phyloP scores from a whole-genome alignment of 2,329 filamentous ascomycete genomes.

The Aureobasidium sp. region DNA sequence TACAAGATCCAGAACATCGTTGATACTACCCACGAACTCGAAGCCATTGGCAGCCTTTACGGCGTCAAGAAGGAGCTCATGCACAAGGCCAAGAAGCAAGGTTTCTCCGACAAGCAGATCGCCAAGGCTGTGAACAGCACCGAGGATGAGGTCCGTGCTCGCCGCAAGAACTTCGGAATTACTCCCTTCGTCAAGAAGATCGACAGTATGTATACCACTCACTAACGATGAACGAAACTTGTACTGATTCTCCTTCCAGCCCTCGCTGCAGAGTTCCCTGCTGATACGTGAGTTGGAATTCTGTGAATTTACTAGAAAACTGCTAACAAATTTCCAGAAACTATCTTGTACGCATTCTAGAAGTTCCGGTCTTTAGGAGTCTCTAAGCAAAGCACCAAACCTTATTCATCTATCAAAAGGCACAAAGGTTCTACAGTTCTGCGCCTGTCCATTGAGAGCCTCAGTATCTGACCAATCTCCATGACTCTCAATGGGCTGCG shows the following conservation, averaged over 20 bases:
- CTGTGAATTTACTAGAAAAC: not conserved
- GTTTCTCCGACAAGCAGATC: slow-evolving; percentile 96
- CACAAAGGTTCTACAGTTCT: not conserved
- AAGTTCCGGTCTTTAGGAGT: not conserved
- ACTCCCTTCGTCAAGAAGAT: slow-evolving; percentile 97
- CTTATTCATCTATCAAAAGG: not conserved
- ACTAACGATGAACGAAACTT: not conserved
- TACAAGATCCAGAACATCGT: slow-evolving; percentile 98
- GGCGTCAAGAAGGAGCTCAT: slow-evolving; percentile 83
- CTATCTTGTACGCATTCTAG: not conserved
- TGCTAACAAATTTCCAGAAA: not conserved
- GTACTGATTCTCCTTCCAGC: not conserved
- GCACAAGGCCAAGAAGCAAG: slow-evolving; percentile 89
- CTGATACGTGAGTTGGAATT: slow-evolving; percentile 45
- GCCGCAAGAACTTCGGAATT: slow-evolving; percentile 78
- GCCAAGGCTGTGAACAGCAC: slow-evolving; percentile 73
- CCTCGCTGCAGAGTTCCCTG: slow-evolving; percentile 91
- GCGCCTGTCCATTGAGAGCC: not conserved
- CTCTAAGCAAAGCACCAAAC: not conserved
- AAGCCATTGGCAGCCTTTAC: slow-evolving; percentile 73
- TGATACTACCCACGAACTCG: slow-evolving; percentile 76
- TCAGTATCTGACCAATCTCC: not conserved
- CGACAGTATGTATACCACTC: slow-evolving; percentile 50
- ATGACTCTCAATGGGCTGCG: not conserved
- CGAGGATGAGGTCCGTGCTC: slow-evolving; percentile 82